Conservation (phyloP, 140 eudicot species). For the Stevia rebaudiana region DNA sequence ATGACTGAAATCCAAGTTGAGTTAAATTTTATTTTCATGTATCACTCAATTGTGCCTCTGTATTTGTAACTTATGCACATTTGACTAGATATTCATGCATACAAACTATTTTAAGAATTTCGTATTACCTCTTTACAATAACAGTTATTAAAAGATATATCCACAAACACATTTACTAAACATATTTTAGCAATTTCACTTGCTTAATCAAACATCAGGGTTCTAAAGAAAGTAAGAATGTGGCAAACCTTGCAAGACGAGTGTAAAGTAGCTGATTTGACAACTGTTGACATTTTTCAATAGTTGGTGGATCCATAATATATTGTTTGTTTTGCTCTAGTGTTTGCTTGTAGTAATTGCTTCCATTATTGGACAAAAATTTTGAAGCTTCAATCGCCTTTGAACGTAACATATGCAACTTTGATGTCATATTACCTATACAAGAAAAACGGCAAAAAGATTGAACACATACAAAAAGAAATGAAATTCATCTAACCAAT, state of each 20-base stretch:
- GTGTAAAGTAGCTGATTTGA: conserved; percentile 51
- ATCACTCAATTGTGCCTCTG: not conserved
- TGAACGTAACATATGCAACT: conserved; percentile 30
- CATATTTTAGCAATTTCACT: not conserved
- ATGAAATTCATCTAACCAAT: not conserved
- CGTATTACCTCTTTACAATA: not conserved
- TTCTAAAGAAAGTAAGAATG: not conserved
- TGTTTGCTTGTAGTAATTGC: conserved; percentile 45
- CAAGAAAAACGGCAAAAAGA: not conserved
- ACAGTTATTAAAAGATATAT: not conserved
- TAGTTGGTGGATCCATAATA: conserved; percentile 59
- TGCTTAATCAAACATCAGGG: not conserved
- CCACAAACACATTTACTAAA: not conserved
- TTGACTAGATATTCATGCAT: not conserved
- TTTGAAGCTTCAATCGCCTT: conserved; percentile 39
- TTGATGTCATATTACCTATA: conserved; percentile 35
- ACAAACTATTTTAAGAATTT: not conserved
- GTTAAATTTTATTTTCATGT: not conserved
- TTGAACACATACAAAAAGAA: not conserved
- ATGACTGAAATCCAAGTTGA: not conserved
- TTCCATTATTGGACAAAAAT: conserved; percentile 34
- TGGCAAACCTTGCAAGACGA: conserved; percentile 55
- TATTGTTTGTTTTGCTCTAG: conserved; percentile 50
- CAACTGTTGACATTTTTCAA: conserved; percentile 42
- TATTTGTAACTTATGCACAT: not conserved